A percentile compares a stretch with the other conserved stretches of the same genome.
phyloP scores from a whole-genome alignment of 352 stramenopile genomes.

The Aphanomyces cochlioides region DNA sequence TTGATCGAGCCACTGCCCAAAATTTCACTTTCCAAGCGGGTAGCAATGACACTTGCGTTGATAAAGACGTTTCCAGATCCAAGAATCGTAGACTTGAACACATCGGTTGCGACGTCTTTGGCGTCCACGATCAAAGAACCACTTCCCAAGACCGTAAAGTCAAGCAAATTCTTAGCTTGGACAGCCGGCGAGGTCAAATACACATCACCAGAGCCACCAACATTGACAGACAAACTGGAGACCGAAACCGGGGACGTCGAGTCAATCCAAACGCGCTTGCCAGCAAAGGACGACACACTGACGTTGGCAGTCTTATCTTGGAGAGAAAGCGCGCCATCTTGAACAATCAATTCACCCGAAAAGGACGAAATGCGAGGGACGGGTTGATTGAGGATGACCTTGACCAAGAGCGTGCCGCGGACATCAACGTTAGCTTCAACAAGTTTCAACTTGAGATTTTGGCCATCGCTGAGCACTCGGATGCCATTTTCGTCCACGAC shows the following conservation, averaged over 20 bases:
- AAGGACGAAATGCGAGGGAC: neutral
- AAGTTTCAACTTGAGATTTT: neutral
- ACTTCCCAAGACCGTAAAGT: constrained; percentile 5
- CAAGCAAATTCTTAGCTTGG: neutral
- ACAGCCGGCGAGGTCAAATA: neutral
- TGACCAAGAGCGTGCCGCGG: neutral
- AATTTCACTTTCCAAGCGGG: neutral
- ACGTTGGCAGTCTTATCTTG: neutral
- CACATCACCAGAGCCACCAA: neutral
- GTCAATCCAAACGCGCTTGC: neutral
- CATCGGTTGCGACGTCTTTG: neutral
- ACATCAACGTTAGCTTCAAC: neutral
- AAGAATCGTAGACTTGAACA: neutral
- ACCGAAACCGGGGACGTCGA: neutral
- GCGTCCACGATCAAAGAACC: neutral
- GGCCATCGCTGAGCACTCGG: neutral
- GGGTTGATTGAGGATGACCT: constrained; percentile 5
- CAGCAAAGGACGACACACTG: neutral
- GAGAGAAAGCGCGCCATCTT: neutral
- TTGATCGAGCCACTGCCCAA: constrained; percentile 10
- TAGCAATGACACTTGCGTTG: neutral
- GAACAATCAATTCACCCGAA: neutral
- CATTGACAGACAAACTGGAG: neutral
- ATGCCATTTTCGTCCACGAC: neutral
- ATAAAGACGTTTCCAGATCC: neutral